Evolutionary conservation across 768 basidiomycete species (phyloP).

Genomic region (Leccinum boreale): DNA sequence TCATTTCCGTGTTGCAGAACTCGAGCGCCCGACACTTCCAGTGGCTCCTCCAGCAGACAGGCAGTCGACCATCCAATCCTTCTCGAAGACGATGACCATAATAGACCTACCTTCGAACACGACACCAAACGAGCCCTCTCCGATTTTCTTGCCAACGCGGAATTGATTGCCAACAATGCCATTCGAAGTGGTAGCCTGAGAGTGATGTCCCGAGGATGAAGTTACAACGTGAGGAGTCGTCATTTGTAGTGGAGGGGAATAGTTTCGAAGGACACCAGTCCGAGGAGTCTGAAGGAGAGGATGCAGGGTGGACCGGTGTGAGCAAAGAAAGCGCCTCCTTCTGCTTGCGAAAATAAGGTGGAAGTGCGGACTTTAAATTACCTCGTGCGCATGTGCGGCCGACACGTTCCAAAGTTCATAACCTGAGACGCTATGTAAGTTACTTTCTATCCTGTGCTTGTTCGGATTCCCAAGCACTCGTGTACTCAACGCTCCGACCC

Average conservation of each 20-base stretch:
- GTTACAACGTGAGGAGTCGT: slow-evolving; percentile 83
- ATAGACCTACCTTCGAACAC: slow-evolving; percentile 83
- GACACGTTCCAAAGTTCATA: slow-evolving; percentile 24
- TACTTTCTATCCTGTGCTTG: not conserved
- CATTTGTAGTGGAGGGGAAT: slow-evolving; percentile 39
- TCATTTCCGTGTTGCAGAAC: slow-evolving; percentile 1
- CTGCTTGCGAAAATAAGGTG: slow-evolving; percentile 28
- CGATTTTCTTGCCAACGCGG: slow-evolving; percentile 97
- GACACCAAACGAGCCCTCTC: slow-evolving; percentile 98
- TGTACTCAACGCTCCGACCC: not conserved
- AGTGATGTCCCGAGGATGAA: slow-evolving; percentile 68
- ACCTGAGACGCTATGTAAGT: not conserved
- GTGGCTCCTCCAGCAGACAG: slow-evolving; percentile 3
- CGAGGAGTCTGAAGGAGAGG: slow-evolving; percentile 23
- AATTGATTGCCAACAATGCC: slow-evolving; percentile 79
- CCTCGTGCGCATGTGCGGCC: slow-evolving; percentile 17
- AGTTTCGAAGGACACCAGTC: slow-evolving; percentile 28
- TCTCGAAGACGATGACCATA: not conserved
- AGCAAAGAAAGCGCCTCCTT: slow-evolving; percentile 21
- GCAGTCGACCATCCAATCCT: not conserved
- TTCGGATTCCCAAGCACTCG: not conserved
- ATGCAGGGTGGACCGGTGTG: slow-evolving; percentile 20
- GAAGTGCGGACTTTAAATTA: slow-evolving; percentile 33
- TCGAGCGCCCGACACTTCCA: slow-evolving; percentile 12
- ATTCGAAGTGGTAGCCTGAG: slow-evolving; percentile 59